Conservation (phyloP, 129 eudicot genomes). For the Solidago caesia region DNA sequence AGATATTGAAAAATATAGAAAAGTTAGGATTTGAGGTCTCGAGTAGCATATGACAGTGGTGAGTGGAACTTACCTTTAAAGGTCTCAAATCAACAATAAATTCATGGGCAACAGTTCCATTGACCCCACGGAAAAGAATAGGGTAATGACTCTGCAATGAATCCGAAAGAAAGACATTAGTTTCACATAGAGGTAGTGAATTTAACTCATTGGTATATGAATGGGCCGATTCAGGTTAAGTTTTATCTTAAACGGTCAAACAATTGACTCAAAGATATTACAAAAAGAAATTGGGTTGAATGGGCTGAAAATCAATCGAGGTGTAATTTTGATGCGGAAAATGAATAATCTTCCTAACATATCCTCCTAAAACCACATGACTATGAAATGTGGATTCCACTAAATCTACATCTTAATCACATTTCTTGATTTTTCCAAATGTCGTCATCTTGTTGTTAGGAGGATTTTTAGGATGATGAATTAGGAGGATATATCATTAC, state of each 20-base stretch:
- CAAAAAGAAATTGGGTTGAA: neutral
- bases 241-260: neutral
- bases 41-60: constrained; percentile 3
- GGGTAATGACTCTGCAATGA: constrained; percentile 76
- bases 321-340: neutral
- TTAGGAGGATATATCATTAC: too few species aligned
- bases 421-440: too few species aligned
- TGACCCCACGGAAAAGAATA: constrained; percentile 95
- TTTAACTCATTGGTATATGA: neutral
- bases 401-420: too few species aligned
- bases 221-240: neutral
- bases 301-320: neutral
- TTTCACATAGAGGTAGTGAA: neutral
- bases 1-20: constrained; percentile 3
- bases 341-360: too few species aligned
- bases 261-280: neutral
- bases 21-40: neutral
- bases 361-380: too few species aligned
- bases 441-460: too few species aligned
- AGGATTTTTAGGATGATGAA: too few species aligned
- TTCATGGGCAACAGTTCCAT: constrained; percentile 97
- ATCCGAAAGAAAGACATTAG: constrained; percentile 23
- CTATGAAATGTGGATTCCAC: too few species aligned
- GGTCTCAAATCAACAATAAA: constrained; percentile 92
- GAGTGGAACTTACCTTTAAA: constrained; percentile 57